Evolutionary conservation across 139 green algal species (phyloP), one percentile per base, ranked within the genome.

Genomic region (Astrephomene gubernaculifera): DNA sequence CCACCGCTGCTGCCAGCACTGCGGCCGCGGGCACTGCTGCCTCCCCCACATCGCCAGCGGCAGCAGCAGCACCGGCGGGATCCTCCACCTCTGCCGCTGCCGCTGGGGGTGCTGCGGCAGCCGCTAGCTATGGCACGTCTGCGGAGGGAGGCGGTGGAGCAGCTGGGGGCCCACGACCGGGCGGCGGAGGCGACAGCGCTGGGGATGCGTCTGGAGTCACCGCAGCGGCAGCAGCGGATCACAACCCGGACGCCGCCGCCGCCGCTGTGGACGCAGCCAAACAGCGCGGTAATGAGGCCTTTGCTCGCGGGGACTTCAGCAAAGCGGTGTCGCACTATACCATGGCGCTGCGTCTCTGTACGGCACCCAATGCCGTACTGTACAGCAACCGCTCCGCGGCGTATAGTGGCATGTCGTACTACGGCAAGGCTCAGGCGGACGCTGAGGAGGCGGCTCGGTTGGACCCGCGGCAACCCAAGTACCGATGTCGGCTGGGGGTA

Each of bases 301-400:
- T 91, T 71, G 54, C 33, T 0, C 36, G 35, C 0, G 83, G 83
- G 17, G 87, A 94, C 38, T 93, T 85, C 75, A 2, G 38, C 38
- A 93, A 91, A 83, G 91, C 91, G 0, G 81, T 88, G 27, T 81
- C 86, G 43, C 87, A 94, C 43, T 94, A 93, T 87, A 90, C 87
- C 17, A 81, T 88, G 71, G 71, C 82, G n/a, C 19, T 68, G 25
- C 44, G 82, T 29, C 61, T 87, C 10, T 12, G 49, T 24, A 35
- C 35, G 0, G 36, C 22, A 29, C 49, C 67, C 71, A 89, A 82
- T 35, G 88, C 87, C 41, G 89, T 93, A 73, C 83, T 92, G 52
- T 87, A 86, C 71, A 93, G 86, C 86, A 94, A 94, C 86, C 87
- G 91, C 24, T 84, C 87, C 2, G 91, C 86, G 38, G 86, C 91